Percentiles rank a stretch among this genome's conserved stretches.
These are phyloP conservation scores for Citeromyces siamensis DNA, from an alignment of 1,139 yeast genomes.

Conservation along the genomic window DNA sequence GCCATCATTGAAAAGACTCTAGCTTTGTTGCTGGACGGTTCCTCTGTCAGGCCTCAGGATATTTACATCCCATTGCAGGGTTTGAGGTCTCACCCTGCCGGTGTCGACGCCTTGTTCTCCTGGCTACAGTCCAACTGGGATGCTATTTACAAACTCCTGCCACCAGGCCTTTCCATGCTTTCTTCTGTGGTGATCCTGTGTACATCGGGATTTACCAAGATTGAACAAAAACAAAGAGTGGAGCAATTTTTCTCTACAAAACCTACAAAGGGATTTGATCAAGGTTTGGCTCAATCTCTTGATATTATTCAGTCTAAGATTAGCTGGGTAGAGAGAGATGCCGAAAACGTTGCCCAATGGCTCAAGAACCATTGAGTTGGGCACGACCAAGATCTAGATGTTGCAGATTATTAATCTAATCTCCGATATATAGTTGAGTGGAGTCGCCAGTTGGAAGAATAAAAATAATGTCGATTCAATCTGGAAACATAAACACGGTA, in stretches of 20 bases:
- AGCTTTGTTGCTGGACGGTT: constrained; percentile 46
- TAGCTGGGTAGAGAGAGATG: constrained; percentile 25
- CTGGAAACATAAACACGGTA: constrained; percentile 28
- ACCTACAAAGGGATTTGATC: constrained; percentile 49
- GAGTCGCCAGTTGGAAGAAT: background rate
- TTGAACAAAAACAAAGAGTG: constrained; percentile 43
- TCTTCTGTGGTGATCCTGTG: constrained; percentile 56
- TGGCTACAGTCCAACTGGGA: constrained; percentile 79
- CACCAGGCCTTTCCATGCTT: constrained; percentile 75
- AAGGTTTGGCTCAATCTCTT: constrained; percentile 44
- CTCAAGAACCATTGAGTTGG: constrained; percentile 11
- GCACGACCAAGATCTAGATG: background rate
- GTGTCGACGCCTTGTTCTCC: constrained; percentile 57
- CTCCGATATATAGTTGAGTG: background rate
- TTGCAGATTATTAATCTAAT: background rate
- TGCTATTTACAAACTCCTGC: constrained; percentile 45
- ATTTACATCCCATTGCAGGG: constrained; percentile 70
- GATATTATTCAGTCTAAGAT: constrained; percentile 39
- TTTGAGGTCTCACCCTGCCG: constrained; percentile 45
- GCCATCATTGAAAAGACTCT: constrained; percentile 50
- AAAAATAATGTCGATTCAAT: constrained; percentile 23
- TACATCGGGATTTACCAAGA: constrained; percentile 53
- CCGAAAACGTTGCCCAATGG: constrained; percentile 16
- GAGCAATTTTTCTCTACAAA: constrained; percentile 37
- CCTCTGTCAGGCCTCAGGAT: constrained; percentile 67